A percentile compares a stretch with the other conserved stretches of the same genome.
phyloP scores from a whole-genome alignment of 345 rosid genomes.

The Salix suchowensis region DNA sequence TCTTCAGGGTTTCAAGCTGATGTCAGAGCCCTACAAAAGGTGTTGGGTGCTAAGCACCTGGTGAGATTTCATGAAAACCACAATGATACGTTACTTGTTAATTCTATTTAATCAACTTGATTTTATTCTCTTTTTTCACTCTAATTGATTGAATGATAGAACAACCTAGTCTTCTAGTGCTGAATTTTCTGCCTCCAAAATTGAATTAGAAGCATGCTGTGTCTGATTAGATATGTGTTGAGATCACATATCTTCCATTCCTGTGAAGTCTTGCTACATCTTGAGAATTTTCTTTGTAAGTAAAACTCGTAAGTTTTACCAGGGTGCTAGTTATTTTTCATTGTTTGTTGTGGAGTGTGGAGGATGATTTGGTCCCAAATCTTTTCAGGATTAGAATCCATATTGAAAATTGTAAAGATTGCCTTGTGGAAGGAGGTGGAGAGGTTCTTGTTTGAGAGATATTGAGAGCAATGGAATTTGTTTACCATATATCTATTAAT shows the following conservation, averaged over 20 bases:
- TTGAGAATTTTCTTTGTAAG: neutral
- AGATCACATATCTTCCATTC: neutral
- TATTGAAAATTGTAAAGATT: neutral
- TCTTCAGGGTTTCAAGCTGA: constrained; percentile 99
- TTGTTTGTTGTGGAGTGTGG: neutral
- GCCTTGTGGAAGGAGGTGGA: neutral
- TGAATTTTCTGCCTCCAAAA: neutral
- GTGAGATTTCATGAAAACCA: constrained; percentile 40
- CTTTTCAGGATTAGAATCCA: neutral
- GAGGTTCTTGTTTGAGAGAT: neutral
- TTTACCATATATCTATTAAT: neutral
- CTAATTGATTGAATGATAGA: neutral
- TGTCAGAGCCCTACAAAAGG: constrained; percentile 88
- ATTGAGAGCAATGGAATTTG: neutral
- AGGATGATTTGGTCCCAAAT: neutral
- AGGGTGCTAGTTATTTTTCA: neutral
- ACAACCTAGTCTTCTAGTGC: neutral
- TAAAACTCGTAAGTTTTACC: neutral
- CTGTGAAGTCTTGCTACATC: neutral
- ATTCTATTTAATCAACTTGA: neutral
- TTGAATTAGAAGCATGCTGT: neutral
- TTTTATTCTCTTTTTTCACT: neutral
- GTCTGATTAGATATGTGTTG: neutral
- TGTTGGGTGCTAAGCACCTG: constrained; percentile 76
- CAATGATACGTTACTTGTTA: neutral